Base-by-base conservation (phyloP, 805 yeast species). In the Kluyveromyces lactis region DNA sequence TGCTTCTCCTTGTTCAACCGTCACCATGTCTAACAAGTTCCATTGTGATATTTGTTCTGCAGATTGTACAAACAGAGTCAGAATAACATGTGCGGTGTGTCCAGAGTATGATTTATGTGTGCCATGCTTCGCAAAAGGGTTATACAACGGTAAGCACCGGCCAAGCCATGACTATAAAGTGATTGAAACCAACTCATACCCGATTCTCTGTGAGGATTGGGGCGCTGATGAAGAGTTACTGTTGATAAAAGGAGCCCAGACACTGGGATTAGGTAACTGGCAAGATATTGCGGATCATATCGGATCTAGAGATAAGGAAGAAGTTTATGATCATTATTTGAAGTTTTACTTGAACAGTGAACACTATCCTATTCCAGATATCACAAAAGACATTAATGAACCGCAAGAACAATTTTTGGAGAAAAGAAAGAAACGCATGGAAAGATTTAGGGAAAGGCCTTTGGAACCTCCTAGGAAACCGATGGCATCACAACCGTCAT, bases 21-120 rank as follows among this genome's bases (percentile, higher is more conserved):
- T 6, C 24, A 21, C 24, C 24, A 21, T 21, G 24, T 21, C 70
- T 50, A 71, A 71, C 33, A 73, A 76, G 53, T 86, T 75, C 59
- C 95, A 86, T 57, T 92, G 99, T 64, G 98, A 92, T 63, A 86
- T 86, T 10, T 92, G 99, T 58, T 81, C 95, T n/a, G 73, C 95
- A 1, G 98, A 92, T 60, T 85, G 97, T 58, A 89, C 97, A 1
- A 80, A 89, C 53, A 67, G 97, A 49, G 92, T 92, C 34, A 72
- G 97, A 45, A 80, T 92, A 35, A 72, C 83, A 38, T 92, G 98
- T 68, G 97, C 97, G 0, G 81, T 78, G 26, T 94, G 98, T 63
- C 69, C 77, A 3, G 97, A 90, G 60, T 92, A 90, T 54, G 98
- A 92, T 59, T 67, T 92, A n/a, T 92, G 99, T 68, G 97, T 94